A percentile compares a stretch with the other conserved stretches of the same genome.
phyloP scores from a whole-genome alignment of 164 flowering plant genomes.

The Saururus chinensis region DNA sequence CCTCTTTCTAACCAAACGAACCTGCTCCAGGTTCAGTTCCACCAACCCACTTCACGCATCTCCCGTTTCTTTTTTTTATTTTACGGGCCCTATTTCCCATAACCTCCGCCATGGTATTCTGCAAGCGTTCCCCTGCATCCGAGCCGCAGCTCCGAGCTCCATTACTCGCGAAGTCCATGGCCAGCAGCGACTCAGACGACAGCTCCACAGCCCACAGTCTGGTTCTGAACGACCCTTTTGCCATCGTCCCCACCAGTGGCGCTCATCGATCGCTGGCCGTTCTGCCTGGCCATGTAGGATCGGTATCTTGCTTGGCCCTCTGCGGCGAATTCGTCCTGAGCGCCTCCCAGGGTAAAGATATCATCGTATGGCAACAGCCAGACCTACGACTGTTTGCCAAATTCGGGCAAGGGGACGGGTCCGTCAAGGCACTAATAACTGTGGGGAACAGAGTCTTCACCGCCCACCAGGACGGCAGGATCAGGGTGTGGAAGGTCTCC shows the following conservation, averaged over 20 bases:
- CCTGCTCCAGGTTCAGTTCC: neutral
- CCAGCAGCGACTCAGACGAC: slow-evolving; percentile 30
- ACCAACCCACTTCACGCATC: neutral
- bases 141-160: slow-evolving; percentile 28
- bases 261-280: slow-evolving; percentile 52
- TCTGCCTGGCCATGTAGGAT: slow-evolving; percentile 66
- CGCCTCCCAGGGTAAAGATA: slow-evolving; percentile 88
- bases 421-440: slow-evolving; percentile 72
- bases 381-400: slow-evolving; percentile 66
- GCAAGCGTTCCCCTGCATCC: slow-evolving; percentile 7
- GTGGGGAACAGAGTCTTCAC: slow-evolving; percentile 76
- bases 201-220: slow-evolving; percentile 19
- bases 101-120: slow-evolving; percentile 5
- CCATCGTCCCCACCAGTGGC: slow-evolving; percentile 13
- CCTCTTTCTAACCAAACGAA: slow-evolving; percentile 1
- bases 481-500: slow-evolving; percentile 88
- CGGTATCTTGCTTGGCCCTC: slow-evolving; percentile 74
- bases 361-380: slow-evolving; percentile 97
- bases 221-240: slow-evolving; percentile 8
- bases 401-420: slow-evolving; percentile 85
- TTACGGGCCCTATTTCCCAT: neutral
- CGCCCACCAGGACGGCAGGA: slow-evolving; percentile 84
- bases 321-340: slow-evolving; percentile 92
- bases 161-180: slow-evolving; percentile 23
- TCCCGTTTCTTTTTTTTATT: neutral